Evolutionary conservation across 2,329 filamentous ascomycete genomes (phyloP).

Genomic region (Alternaria atra): DNA sequence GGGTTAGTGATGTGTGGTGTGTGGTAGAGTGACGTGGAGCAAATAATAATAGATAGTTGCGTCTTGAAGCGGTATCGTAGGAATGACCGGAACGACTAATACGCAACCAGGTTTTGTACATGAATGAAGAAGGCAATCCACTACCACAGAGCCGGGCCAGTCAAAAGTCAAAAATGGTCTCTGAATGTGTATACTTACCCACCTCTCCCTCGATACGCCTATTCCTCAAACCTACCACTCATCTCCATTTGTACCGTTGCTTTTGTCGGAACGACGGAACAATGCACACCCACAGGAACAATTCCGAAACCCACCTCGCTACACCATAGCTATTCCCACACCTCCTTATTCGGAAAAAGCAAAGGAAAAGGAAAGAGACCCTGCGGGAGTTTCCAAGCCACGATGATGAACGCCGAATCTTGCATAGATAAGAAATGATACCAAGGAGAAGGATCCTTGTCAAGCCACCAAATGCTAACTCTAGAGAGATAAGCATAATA

Average conservation of each 20-base stretch:
- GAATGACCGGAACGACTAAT: too few species aligned
- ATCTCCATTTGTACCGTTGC: neutral
- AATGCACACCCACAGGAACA: neutral
- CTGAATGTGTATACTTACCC: neutral
- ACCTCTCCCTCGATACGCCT: neutral
- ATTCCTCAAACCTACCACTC: neutral
- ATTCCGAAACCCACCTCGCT: neutral
- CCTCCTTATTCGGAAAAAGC: neutral
- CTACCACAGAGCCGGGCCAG: neutral
- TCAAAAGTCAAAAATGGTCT: neutral
- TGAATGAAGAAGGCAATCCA: neutral
- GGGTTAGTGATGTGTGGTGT: too few species aligned
- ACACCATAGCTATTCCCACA: neutral
- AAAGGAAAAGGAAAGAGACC: neutral
- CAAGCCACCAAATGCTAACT: too few species aligned
- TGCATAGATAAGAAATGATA: neutral
- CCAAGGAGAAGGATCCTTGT: neutral
- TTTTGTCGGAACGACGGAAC: neutral
- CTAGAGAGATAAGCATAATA: too few species aligned
- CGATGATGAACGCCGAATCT: neutral
- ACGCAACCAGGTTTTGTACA: too few species aligned
- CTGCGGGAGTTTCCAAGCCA: slow-evolving; percentile 1
- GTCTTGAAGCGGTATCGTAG: too few species aligned
- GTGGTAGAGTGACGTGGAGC: too few species aligned
- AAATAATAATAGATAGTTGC: too few species aligned